Evolutionary conservation across 306 rosid species (phyloP), one percentile per base, ranked within the genome.

Genomic region (Cajanus cajan): DNA sequence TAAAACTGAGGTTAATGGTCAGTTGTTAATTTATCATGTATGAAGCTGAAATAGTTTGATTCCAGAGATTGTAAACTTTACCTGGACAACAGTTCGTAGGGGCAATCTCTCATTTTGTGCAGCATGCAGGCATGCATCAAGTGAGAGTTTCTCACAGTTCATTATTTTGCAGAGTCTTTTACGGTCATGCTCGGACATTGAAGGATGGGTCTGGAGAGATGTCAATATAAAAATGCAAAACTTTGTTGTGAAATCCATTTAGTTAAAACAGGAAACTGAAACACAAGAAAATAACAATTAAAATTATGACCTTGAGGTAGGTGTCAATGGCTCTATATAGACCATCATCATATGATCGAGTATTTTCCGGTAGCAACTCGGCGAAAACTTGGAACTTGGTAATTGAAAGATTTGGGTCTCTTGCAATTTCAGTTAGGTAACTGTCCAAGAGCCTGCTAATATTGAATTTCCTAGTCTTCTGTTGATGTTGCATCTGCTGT

Each of bases 101-200:
- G 99, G 98, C 91, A 95, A 85, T 68, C 99, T 85, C 44, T 95
- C 99, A 65, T 95, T 95, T 79, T 91, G 99, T 68, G 99, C 97
- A 15, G 98, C 97, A 61, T 93, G 99, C 75, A 82, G 78, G 79
- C 99, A 89, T 54, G 96, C 99, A 67, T 95, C 99, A 59, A 93
- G 90, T n/a, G 99, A 95, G 40, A 95, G 88, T 87, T 91, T 95
- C 79, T 89, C 87, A 51, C 96, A 85, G 84, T 86, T 95, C 97
- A 95, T 93, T 81, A 82, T 82, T 86, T 87, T 95, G 90, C 97
- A 91, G 11, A 95, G 90, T 90, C 93, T 90, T 87, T 89, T 90
- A 54, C 94, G 82, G 48, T 95, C 97, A 71, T 93, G 90, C 86
- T 95, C 97, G 0, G 90, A 54, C 50, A 95, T 86, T 76, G 82